Conservation (phyloP, 1,139 yeast genomes). For the Sugiyamaella pinicola region DNA sequence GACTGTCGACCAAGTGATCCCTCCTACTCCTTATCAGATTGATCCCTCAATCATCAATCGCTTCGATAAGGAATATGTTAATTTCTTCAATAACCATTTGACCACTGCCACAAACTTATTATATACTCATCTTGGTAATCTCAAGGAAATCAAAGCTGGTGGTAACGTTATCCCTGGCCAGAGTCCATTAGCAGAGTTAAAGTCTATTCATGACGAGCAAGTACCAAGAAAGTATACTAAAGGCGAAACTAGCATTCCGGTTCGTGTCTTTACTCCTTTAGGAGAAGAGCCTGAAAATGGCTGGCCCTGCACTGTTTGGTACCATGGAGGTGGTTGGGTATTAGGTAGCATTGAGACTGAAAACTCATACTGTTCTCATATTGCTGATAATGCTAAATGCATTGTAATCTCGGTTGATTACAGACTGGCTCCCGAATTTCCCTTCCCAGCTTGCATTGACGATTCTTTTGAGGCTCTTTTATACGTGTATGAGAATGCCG, state of each 20-base stretch:
- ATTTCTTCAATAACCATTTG: slow-evolving; percentile 44
- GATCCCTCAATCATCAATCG: slow-evolving; percentile 33
- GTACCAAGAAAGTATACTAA: slow-evolving; percentile 46
- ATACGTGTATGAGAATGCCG: slow-evolving; percentile 32
- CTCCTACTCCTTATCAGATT: slow-evolving; percentile 29
- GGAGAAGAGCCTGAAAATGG: slow-evolving; percentile 47
- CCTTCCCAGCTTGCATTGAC: slow-evolving; percentile 53
- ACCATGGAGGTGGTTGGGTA: slow-evolving; percentile 55
- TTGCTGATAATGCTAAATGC: slow-evolving; percentile 46
- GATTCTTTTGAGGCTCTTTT: slow-evolving; percentile 47
- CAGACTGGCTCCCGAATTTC: slow-evolving; percentile 52
- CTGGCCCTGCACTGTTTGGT: slow-evolving; percentile 52
- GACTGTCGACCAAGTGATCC: slow-evolving; percentile 24
- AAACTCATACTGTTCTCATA: slow-evolving; percentile 50
- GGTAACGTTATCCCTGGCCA: slow-evolving; percentile 55
- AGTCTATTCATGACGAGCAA: slow-evolving; percentile 41
- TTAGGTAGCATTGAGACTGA: slow-evolving; percentile 52
- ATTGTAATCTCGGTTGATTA: slow-evolving; percentile 48
- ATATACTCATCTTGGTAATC: slow-evolving; percentile 49
- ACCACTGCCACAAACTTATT: slow-evolving; percentile 42
- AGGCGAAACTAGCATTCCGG: slow-evolving; percentile 40
- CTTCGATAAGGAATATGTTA: slow-evolving; percentile 46
- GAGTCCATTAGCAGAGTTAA: slow-evolving; percentile 41
- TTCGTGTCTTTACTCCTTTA: slow-evolving; percentile 48
- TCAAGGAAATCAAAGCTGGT: slow-evolving; percentile 45